phyloP scores from a whole-genome alignment of 208 protist genomes.

The Angomonas ambiguus region DNA sequence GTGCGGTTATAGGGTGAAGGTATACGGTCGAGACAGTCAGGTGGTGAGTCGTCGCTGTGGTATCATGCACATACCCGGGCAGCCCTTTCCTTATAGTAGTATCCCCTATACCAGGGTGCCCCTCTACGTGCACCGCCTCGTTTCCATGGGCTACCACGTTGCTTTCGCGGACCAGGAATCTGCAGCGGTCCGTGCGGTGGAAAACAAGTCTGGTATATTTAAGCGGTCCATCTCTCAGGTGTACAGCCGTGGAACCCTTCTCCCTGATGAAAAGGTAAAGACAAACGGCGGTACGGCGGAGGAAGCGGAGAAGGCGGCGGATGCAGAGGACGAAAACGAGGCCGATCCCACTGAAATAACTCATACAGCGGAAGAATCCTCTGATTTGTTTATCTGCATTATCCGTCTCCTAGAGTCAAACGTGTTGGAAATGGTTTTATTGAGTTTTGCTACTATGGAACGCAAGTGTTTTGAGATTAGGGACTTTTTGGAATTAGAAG shows the following conservation, averaged over 20 bases:
- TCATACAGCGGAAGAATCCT: slow-evolving; percentile 21
- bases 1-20: slow-evolving; percentile 82
- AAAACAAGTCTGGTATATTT: slow-evolving; percentile 70
- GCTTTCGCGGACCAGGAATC: slow-evolving; percentile 86
- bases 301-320: slow-evolving; percentile 1
- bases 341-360: slow-evolving; percentile 6
- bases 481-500: slow-evolving; percentile 51
- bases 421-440: slow-evolving; percentile 37
- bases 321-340: slow-evolving; percentile 19
- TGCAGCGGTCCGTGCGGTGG: slow-evolving; percentile 69
- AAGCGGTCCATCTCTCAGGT: slow-evolving; percentile 59
- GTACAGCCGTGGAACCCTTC: slow-evolving; percentile 79
- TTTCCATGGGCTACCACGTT: slow-evolving; percentile 89
- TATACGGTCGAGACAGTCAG: slow-evolving; percentile 81
- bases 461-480: slow-evolving; percentile 20
- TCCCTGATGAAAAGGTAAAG: slow-evolving; percentile 61
- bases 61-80: slow-evolving; percentile 78
- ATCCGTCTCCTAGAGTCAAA: neutral
- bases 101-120: slow-evolving; percentile 72
- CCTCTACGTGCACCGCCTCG: slow-evolving; percentile 78
- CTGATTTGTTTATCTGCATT: slow-evolving; percentile 74
- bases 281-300: slow-evolving; percentile 23
- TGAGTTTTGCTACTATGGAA: slow-evolving; percentile 74
- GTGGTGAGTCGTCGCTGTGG: slow-evolving; percentile 78
- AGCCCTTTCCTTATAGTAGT: slow-evolving; percentile 84